Evolutionary conservation across 257 asterid species (phyloP).

Genomic region (Coffea eugenioides): DNA sequence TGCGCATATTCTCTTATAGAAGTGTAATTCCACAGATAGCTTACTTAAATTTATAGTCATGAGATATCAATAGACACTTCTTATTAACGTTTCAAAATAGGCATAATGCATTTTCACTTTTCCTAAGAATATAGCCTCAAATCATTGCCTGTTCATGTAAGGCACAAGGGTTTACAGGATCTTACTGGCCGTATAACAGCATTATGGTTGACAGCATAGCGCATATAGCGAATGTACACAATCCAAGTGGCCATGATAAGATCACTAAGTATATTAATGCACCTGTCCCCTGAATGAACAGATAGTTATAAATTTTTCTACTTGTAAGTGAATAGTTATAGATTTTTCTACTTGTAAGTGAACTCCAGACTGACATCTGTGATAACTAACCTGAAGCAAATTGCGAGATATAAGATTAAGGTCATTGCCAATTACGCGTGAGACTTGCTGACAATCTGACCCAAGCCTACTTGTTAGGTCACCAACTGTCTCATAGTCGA

Average conservation of each 20-base stretch:
- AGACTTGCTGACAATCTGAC: slow-evolving; percentile 98
- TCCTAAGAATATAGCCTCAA: not conserved
- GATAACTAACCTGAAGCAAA: slow-evolving; percentile 74
- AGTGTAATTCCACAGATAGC: not conserved
- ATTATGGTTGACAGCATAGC: slow-evolving; percentile 63
- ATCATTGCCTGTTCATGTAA: not conserved
- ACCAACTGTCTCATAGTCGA: slow-evolving; percentile 93
- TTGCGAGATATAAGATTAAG: slow-evolving; percentile 83
- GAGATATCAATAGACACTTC: not conserved
- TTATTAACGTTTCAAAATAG: not conserved
- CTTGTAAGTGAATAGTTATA: slow-evolving; percentile 10
- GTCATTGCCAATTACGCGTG: slow-evolving; percentile 97
- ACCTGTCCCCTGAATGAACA: slow-evolving; percentile 72
- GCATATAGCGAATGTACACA: slow-evolving; percentile 76
- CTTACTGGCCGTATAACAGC: slow-evolving; percentile 92
- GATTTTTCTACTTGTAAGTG: slow-evolving; percentile 28
- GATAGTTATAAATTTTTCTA: slow-evolving; percentile 29
- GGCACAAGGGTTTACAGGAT: slow-evolving; percentile 21
- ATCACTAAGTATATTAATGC: slow-evolving; percentile 74
- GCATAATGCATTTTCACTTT: not conserved
- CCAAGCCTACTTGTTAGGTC: slow-evolving; percentile 99
- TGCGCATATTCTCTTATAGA: not conserved
- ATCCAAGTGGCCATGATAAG: slow-evolving; percentile 90
- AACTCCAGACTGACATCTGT: slow-evolving; percentile 14
- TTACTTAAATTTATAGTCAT: not conserved